These are phyloP conservation scores for Melanopsichium pennsylvanicum DNA, from an alignment of 1,284 basidiomycete species.

Conservation along the genomic window DNA sequence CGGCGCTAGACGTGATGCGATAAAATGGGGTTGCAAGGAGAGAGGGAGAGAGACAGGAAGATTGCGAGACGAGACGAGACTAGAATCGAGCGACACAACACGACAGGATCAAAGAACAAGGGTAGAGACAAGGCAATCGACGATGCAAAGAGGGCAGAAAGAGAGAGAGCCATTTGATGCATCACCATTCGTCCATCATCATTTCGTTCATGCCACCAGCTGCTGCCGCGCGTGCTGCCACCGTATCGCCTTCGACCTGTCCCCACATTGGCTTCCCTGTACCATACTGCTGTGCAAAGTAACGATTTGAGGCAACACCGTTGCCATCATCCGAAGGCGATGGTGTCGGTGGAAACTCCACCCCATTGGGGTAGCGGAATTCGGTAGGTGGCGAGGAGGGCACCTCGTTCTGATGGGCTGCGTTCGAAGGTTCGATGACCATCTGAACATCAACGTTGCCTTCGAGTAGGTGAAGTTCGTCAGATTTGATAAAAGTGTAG, in stretches of 20 bases:
- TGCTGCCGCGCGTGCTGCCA: conserved; percentile 15
- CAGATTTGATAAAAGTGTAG: conserved; percentile 44
- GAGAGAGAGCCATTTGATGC: background rate
- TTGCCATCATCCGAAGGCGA: conserved; percentile 41
- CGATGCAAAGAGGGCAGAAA: background rate
- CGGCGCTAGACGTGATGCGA: no score
- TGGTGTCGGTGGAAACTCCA: conserved; percentile 44
- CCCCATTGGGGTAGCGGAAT: conserved; percentile 33
- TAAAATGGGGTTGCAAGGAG: no score
- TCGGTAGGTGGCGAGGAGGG: conserved; percentile 32
- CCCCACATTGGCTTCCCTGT: conserved; percentile 34
- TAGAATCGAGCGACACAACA: no score
- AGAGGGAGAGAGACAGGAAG: no score
- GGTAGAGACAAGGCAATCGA: background rate
- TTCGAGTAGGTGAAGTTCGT: conserved; percentile 37
- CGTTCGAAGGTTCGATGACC: conserved; percentile 30
- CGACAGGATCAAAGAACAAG: no score
- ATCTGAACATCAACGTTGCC: conserved; percentile 46
- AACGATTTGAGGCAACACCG: conserved; percentile 8
- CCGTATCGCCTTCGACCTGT: conserved; percentile 36
- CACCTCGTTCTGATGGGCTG: conserved; percentile 26
- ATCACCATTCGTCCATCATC: conserved; percentile 49
- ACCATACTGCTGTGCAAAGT: conserved; percentile 24
- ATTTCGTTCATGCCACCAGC: conserved; percentile 35
- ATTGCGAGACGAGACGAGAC: no score